Evolutionary conservation across 805 yeast genomes (phyloP), one percentile per base, ranked within the genome.

Genomic region (Barnettozyma californica): DNA sequence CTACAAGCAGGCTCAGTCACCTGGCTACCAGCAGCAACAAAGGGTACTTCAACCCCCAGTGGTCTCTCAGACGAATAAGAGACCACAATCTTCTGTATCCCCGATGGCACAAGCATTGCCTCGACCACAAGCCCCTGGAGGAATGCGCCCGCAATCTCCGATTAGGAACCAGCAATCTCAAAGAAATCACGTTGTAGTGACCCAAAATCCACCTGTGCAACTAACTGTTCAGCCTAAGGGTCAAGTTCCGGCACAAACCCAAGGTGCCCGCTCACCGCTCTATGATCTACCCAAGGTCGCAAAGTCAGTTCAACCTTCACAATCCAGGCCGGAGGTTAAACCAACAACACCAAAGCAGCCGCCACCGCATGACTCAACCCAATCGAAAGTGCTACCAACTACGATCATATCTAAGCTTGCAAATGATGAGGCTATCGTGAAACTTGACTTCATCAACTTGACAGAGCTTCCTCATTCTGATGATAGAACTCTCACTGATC

Each of bases 401-500:
- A 13, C 37, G 8, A 34, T 39, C 14, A 33, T 41, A 5, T 35
- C 51, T 14, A 44, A 35, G 31, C 10, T 44, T 8, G 19, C 53
- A 2, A 21, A 21, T 1, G 50, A 44, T 37, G 60, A 62, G 44
- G 53, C 48, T 39, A 53, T 56, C 19, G 56, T 59, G 33, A 65
- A 59, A 44, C 47, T 60, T 41, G 65, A 58, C 46, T 53, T 42
- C 34, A 58, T 61, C 34, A 50, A 52, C 27, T 42, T 53, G 11
- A 43, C 62, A 7, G 60, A 59, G 18, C 44, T 61, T 23, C 36
- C 25, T 5, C 51, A 53, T 34, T 43, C 43, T 48, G 44, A 47
- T 29, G 31, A 26, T 3, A 33, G 44, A n/a, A 48, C 52, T 9
- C 42, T 64, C 18, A 64, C 60, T 45, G 70, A 68, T 46, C 56